phyloP scores from a whole-genome alignment of 352 stramenopile genomes.

The Globisporangium paddicum region DNA sequence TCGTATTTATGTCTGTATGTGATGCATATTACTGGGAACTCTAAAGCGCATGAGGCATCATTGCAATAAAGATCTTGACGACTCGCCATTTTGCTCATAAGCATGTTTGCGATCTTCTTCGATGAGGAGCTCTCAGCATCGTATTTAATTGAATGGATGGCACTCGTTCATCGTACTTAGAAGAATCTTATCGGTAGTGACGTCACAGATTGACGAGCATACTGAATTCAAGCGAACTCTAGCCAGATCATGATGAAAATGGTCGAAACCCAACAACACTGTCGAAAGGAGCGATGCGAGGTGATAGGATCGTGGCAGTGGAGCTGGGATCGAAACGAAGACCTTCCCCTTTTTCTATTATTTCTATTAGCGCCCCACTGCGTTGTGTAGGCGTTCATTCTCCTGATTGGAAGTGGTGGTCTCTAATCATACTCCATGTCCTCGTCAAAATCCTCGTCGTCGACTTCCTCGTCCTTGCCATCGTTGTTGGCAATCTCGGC shows the following conservation, averaged over 20 bases:
- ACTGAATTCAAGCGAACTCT: background rate
- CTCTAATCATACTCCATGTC: constrained; percentile 61
- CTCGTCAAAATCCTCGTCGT: constrained; percentile 67
- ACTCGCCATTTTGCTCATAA: background rate
- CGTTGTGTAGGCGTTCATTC: background rate
- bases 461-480: constrained; percentile 41
- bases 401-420: constrained; percentile 41
- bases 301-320: too few species aligned
- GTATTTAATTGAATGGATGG: constrained; percentile 8
- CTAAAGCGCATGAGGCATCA: background rate
- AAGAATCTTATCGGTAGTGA: background rate
- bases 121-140: background rate
- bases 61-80: background rate
- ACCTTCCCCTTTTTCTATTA: constrained; percentile 15
- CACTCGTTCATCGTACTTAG: constrained; percentile 1
- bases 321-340: constrained; percentile 6
- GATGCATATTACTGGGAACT: background rate
- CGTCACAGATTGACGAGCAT: constrained; percentile 2
- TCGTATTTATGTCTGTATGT: background rate
- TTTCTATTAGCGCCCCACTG: constrained; percentile 12
- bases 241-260: too few species aligned
- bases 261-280: too few species aligned
- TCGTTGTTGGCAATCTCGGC: constrained; percentile 54
- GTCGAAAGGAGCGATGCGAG: too few species aligned
- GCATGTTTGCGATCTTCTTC: background rate